These are phyloP conservation scores for Jackrogersella multiformis DNA, from an alignment of 495 filamentous ascomycete species.

Conservation along the genomic window DNA sequence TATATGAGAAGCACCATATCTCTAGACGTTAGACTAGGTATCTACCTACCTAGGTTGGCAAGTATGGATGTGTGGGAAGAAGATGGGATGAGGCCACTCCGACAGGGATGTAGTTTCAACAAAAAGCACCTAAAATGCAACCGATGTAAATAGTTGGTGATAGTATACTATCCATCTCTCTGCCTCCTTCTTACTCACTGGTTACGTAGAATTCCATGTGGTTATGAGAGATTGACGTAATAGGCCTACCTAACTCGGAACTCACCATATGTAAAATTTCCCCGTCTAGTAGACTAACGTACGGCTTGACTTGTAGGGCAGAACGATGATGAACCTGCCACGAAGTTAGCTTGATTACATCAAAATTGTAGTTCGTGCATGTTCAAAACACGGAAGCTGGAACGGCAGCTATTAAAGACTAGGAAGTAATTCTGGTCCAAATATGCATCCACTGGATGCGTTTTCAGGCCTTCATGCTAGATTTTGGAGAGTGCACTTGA, in stretches of 20 bases:
- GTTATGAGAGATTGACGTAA: background rate
- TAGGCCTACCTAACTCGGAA: background rate
- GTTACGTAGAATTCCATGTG: background rate
- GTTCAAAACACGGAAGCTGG: background rate
- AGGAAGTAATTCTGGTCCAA: background rate
- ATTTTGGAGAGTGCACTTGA: slow-evolving; percentile 25
- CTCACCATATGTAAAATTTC: background rate
- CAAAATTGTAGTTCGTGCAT: slow-evolving; percentile 4
- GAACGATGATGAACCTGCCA: slow-evolving; percentile 9
- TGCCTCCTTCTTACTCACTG: background rate
- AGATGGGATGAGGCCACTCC: background rate
- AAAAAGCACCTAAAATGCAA: background rate
- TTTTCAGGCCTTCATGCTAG: slow-evolving; percentile 32
- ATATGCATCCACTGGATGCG: slow-evolving; percentile 34
- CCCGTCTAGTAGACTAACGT: background rate
- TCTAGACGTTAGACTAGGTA: background rate
- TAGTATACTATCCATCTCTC: background rate
- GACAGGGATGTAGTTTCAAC: background rate
- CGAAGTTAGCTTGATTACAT: slow-evolving; percentile 18
- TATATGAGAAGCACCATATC: background rate
- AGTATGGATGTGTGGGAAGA: background rate
- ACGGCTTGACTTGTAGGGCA: background rate
- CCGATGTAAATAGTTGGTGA: background rate
- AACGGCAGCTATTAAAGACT: background rate
- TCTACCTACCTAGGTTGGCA: too few relatives aligned